Conservation (phyloP, 805 yeast genomes). For the Metschnikowia lunata region DNA sequence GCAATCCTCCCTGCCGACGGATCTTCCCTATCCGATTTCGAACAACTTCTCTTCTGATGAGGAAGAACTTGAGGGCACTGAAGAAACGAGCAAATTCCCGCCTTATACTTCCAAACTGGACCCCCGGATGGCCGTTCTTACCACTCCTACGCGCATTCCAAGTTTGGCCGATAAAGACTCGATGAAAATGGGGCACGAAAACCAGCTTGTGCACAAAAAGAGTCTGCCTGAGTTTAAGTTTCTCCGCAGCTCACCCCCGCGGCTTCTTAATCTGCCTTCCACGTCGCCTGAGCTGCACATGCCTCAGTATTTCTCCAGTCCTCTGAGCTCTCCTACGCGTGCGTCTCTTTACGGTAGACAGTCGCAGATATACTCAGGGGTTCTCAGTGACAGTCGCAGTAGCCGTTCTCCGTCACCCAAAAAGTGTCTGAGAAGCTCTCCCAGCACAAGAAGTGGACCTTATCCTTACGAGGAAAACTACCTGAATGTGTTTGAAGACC, state of each 20-base stretch:
- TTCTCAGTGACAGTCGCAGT: slow-evolving; percentile 12
- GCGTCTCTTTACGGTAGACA: slow-evolving; percentile 2
- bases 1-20: slow-evolving; percentile 1
- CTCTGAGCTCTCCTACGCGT: slow-evolving; percentile 18
- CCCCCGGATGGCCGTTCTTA: not conserved
- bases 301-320: slow-evolving; percentile 3
- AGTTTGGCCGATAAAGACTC: slow-evolving; percentile 8
- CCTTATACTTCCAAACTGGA: not conserved
- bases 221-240: slow-evolving; percentile 9
- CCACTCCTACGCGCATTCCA: slow-evolving; percentile 16
- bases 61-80: not conserved
- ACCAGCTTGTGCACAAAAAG: slow-evolving; percentile 1
- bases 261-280: slow-evolving; percentile 6
- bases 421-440: slow-evolving; percentile 25
- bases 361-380: slow-evolving; percentile 12
- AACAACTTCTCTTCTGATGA: slow-evolving; percentile 6
- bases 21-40: slow-evolving; percentile 10
- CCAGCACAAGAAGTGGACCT: not conserved
- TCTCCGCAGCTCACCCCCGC: slow-evolving; percentile 10
- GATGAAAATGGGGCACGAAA: slow-evolving; percentile 2
- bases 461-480: slow-evolving; percentile 10
- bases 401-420: slow-evolving; percentile 31
- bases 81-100: not conserved
- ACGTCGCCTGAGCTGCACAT: slow-evolving; percentile 16
- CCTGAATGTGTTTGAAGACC: slow-evolving; percentile 7